Evolutionary conservation across 2,329 filamentous ascomycete genomes (phyloP).

Genomic region (Cladophialophora bantiana): DNA sequence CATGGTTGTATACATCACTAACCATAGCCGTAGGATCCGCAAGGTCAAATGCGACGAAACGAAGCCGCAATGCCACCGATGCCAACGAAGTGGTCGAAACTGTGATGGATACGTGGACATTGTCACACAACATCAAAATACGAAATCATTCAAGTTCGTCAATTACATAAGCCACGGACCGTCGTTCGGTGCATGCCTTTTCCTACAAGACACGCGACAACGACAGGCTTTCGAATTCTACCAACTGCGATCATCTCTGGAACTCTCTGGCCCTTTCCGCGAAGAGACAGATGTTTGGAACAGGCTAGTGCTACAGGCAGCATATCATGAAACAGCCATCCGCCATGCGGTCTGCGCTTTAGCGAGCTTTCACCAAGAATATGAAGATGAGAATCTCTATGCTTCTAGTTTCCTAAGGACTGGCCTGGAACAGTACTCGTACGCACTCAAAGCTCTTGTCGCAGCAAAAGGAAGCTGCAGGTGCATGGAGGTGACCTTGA

Average conservation of each 20-base stretch:
- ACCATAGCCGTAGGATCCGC: conserved; percentile 9
- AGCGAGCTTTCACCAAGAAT: conserved; percentile 13
- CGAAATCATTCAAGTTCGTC: conserved; percentile 3
- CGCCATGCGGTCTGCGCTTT: conserved; percentile 9
- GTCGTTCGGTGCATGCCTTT: conserved; percentile 1
- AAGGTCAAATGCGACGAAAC: conserved; percentile 14
- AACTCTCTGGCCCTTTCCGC: conserved; percentile 3
- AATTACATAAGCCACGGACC: conserved; percentile 9
- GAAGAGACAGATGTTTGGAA: conserved; percentile 15
- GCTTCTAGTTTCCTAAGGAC: not conserved
- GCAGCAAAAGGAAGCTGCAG: not conserved
- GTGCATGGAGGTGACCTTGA: conserved; percentile 15
- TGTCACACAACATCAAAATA: not conserved
- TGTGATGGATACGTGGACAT: conserved; percentile 13
- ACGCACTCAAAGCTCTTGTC: conserved; percentile 2
- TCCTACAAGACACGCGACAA: conserved; percentile 1
- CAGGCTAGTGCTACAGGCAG: conserved; percentile 4
- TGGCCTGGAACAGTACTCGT: conserved; percentile 5
- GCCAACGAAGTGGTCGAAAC: conserved; percentile 1
- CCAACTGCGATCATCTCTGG: conserved; percentile 10
- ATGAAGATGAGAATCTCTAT: not conserved
- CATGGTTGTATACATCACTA: not conserved
- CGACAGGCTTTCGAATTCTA: conserved; percentile 9
- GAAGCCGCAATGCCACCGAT: conserved; percentile 4
- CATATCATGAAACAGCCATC: conserved; percentile 12